Conservation (phyloP, 805 yeast species). For the Ascoidea rubescens region DNA sequence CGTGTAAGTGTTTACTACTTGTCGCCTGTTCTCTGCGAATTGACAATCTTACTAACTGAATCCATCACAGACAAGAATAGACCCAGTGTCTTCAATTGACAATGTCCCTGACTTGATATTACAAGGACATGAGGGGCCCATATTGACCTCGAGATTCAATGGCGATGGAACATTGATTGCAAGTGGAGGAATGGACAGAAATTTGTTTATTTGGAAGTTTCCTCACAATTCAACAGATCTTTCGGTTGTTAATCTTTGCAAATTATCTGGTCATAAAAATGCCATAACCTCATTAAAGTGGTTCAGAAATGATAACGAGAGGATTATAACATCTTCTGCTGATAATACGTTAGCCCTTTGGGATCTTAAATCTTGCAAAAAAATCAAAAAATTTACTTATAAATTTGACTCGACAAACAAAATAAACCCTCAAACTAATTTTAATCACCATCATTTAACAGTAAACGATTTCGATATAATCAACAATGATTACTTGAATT, state of each 20-base stretch:
- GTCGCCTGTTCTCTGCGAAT: no score
- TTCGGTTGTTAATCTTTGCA: slow-evolving; percentile 27
- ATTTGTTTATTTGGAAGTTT: slow-evolving; percentile 21
- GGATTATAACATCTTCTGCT: slow-evolving; percentile 39
- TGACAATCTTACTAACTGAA: no score
- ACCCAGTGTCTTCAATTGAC: no score
- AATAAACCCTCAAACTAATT: no score
- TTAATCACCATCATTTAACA: slow-evolving; percentile 1
- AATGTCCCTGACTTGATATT: slow-evolving; percentile 15
- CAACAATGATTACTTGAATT: not conserved
- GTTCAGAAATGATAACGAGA: slow-evolving; percentile 26
- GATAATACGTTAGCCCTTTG: slow-evolving; percentile 48
- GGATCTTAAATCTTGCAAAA: slow-evolving; percentile 44
- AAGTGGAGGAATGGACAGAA: slow-evolving; percentile 46
- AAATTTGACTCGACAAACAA: not conserved
- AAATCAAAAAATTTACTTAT: slow-evolving; percentile 31
- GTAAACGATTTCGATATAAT: not conserved
- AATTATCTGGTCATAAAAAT: slow-evolving; percentile 41
- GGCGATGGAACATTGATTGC: slow-evolving; percentile 38
- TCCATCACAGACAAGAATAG: no score
- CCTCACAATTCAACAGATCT: slow-evolving; percentile 14
- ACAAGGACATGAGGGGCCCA: slow-evolving; percentile 41
- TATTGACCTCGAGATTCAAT: slow-evolving; percentile 37
- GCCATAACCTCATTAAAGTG: slow-evolving; percentile 52
- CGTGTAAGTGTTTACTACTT: no score